Evolutionary conservation across 768 basidiomycete genomes (phyloP).

Genomic region (Leccinum disarticulatum): DNA sequence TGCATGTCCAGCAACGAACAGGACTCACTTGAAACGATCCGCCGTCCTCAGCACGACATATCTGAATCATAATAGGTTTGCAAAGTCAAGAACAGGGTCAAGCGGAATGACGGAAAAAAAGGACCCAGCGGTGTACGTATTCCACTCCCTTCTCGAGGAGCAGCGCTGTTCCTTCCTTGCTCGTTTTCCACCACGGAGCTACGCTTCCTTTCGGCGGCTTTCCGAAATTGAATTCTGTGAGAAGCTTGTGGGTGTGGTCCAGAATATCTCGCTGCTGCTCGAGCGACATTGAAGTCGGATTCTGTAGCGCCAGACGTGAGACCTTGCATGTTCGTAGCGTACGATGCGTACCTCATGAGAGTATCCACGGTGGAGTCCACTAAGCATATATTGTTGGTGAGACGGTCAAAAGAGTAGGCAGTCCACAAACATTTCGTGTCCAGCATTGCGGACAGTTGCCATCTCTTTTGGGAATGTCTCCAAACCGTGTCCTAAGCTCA

Average conservation of each 20-base stretch:
- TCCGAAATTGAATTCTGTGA: conserved; percentile 65
- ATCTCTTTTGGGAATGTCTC: conserved; percentile 75
- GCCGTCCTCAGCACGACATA: conserved; percentile 66
- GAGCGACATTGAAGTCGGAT: conserved; percentile 56
- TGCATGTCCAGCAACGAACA: neutral
- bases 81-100: conserved; percentile 10
- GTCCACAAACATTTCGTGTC: conserved; percentile 60
- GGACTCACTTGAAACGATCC: conserved; percentile 54
- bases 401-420: neutral
- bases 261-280: conserved; percentile 73
- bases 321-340: neutral
- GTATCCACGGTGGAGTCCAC: conserved; percentile 63
- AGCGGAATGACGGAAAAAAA: neutral
- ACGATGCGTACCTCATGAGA: conserved; percentile 54
- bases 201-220: conserved; percentile 61
- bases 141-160: conserved; percentile 71
- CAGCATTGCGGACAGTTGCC: conserved; percentile 67
- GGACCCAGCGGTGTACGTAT: conserved; percentile 46
- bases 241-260: conserved; percentile 60
- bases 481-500: conserved; percentile 57
- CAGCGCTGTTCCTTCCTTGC: conserved; percentile 61
- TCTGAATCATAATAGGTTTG: conserved; percentile 49
- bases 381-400: conserved; percentile 19
- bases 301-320: conserved; percentile 35
- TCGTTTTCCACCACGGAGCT: conserved; percentile 81